Conservation (phyloP, 106 monocot genomes). For the Phalaenopsis aphrodite region DNA sequence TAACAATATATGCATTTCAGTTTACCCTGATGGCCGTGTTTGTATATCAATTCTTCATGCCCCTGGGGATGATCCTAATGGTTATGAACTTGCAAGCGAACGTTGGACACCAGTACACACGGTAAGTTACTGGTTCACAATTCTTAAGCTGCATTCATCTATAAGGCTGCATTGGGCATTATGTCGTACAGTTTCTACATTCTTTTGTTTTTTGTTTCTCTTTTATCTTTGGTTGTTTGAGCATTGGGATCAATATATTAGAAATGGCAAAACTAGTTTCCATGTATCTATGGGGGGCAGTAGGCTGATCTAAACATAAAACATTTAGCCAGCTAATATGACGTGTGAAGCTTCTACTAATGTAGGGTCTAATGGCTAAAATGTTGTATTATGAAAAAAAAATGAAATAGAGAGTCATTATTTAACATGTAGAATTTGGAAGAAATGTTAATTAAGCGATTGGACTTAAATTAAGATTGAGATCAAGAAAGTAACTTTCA, state of each 20-base stretch:
- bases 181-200: background rate
- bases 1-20: conserved; percentile 9
- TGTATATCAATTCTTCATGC: conserved; percentile 93
- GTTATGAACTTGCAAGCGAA: conserved; percentile 96
- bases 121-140: conserved; percentile 21
- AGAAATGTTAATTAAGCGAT: too few species aligned
- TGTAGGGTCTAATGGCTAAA: too few species aligned
- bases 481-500: too few species aligned
- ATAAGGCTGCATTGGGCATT: background rate
- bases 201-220: background rate
- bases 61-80: conserved; percentile 91
- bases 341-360: too few species aligned
- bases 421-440: too few species aligned
- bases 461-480: too few species aligned
- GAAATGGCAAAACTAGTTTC: background rate
- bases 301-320: too few species aligned
- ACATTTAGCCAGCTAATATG: too few species aligned
- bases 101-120: conserved; percentile 93
- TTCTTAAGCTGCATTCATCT: background rate
- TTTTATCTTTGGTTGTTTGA: background rate
- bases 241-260: background rate
- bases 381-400: too few species aligned
- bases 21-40: conserved; percentile 70
- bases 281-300: background rate
- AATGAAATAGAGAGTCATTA: too few species aligned